Conservation (phyloP, 768 basidiomycete genomes). For the Jaapia argillacea region DNA sequence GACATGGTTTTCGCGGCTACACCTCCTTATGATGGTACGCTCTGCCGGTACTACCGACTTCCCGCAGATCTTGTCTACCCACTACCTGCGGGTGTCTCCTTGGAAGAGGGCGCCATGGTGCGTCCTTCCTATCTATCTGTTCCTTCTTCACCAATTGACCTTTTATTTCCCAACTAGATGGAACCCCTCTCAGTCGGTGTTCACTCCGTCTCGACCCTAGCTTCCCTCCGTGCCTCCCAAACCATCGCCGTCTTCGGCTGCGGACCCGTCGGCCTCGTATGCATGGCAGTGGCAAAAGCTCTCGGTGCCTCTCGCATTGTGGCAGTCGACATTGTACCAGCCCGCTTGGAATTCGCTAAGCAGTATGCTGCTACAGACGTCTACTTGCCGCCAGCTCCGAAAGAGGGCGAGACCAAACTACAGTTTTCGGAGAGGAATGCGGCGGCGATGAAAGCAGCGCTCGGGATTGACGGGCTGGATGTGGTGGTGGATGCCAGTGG, state of each 20-base stretch:
- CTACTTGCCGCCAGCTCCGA: constrained; percentile 50
- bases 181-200: constrained; percentile 92
- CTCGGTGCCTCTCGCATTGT: constrained; percentile 79
- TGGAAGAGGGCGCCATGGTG: constrained; percentile 95
- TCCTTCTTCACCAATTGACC: background rate
- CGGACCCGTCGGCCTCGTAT: constrained; percentile 81
- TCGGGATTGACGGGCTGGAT: constrained; percentile 69
- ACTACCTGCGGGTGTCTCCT: constrained; percentile 73
- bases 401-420: constrained; percentile 54
- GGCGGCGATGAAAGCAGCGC: constrained; percentile 46
- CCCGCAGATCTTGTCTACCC: constrained; percentile 79
- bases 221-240: constrained; percentile 60
- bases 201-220: constrained; percentile 77
- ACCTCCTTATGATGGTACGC: constrained; percentile 88
- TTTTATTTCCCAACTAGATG: constrained; percentile 33
- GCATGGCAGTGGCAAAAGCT: constrained; percentile 94
- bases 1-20: constrained; percentile 87
- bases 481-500: constrained; percentile 89
- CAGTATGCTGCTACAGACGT: constrained; percentile 73
- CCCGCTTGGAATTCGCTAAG: constrained; percentile 81
- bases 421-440: constrained; percentile 71
- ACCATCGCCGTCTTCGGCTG: constrained; percentile 82
- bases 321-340: constrained; percentile 69
- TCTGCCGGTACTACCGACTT: constrained; percentile 77
- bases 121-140: constrained; percentile 6